Evolutionary conservation across 164 flowering plant species (phyloP), one percentile per base, ranked within the genome.

Genomic region (Amborella trichopoda): DNA sequence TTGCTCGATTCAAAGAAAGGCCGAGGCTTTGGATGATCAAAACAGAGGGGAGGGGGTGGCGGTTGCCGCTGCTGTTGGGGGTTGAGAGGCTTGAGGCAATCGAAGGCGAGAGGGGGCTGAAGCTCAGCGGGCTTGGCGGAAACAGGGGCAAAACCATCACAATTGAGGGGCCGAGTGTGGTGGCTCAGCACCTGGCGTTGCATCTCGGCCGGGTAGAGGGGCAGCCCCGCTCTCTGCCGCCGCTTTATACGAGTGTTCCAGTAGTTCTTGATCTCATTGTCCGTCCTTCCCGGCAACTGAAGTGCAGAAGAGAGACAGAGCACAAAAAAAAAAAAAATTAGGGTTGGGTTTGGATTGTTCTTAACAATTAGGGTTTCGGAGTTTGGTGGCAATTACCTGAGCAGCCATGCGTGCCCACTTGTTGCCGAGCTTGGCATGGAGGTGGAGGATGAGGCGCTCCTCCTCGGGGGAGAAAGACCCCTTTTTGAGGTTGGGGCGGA

Each of bases 401-500:
- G 86, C 33, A 16, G 86, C 86, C 86, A 79, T 76, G 37, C 74
- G 79, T 59, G 82, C 82, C 86, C 86, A 76, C 64, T 79, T 79
- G 62, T 76, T 79, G 26, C 86, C 86, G 23, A 62, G 61, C 50
- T 64, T 73, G 21, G 86, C 61, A 55, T 79, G 86, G 20, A 79
- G 69, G 6, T 73, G 62, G 37, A 76, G 52, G 50, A 79, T 76
- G 53, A 67, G 43, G 12, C 45, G 48, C 53, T 79, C 86, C 36
- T 79, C 82, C 5, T 73, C 75, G 0, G 62, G 61, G 19, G 78
- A 49, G 40, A 79, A 76, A 0, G 75, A 22, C 8, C 86, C 82
- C 26, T 74, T 76, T 56, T 70, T 79, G 21, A 79, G 71, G 61
- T 76, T 64, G 28, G 86, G 86, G 46, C 86, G 50, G 11, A 79